phyloP scores from a whole-genome alignment of 2,329 filamentous ascomycete genomes.

The Botryotinia convoluta region DNA sequence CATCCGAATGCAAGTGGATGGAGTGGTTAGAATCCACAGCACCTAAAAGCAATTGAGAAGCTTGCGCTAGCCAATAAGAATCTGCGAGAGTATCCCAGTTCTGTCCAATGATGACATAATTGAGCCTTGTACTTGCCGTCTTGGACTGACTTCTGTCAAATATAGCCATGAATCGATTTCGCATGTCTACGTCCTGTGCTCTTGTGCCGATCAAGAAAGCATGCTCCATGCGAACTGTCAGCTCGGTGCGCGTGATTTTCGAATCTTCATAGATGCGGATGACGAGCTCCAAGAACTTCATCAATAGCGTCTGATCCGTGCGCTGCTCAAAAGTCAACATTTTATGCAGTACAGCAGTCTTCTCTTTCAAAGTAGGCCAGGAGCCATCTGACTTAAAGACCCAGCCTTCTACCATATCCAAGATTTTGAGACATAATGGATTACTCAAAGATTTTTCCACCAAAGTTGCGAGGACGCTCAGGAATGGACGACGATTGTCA shows the following conservation, averaged over 20 bases:
- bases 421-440: slow-evolving; percentile 83
- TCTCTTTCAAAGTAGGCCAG: slow-evolving; percentile 96
- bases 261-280: slow-evolving; percentile 98
- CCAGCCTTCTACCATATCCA: slow-evolving; percentile 93
- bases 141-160: slow-evolving; percentile 95
- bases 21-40: slow-evolving; percentile 82
- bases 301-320: slow-evolving; percentile 77
- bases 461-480: slow-evolving; percentile 90
- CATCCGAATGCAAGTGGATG: slow-evolving; percentile 75
- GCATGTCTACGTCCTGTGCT: slow-evolving; percentile 92
- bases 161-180: slow-evolving; percentile 92
- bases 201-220: slow-evolving; percentile 95
- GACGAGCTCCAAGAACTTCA: slow-evolving; percentile 91
- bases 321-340: slow-evolving; percentile 95
- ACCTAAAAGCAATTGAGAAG: slow-evolving; percentile 87
- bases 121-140: slow-evolving; percentile 81
- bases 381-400: slow-evolving; percentile 93
- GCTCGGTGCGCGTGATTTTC: slow-evolving; percentile 89
- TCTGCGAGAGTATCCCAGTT: slow-evolving; percentile 96
- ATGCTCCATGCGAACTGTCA: slow-evolving; percentile 96
- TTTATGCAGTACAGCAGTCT: slow-evolving; percentile 97
- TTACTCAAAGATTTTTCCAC: slow-evolving; percentile 93
- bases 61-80: slow-evolving; percentile 95
- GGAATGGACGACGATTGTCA: slow-evolving; percentile 86
- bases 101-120: slow-evolving; percentile 85